phyloP scores from a whole-genome alignment of 148 eudicot species.

The Vaccinium corymbosum region DNA sequence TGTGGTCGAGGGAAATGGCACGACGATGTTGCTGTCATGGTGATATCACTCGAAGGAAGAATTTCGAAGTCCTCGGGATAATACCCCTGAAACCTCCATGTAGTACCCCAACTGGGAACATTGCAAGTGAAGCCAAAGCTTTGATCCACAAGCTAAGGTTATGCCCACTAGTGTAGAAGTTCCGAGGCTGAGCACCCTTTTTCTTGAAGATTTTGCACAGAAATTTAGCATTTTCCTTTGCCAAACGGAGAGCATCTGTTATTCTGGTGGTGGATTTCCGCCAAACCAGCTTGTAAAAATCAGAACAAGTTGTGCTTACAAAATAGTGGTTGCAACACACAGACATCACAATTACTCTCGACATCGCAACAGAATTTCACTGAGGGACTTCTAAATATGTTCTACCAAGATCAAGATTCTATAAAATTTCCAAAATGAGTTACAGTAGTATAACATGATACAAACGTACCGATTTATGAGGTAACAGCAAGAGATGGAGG shows the following conservation, averaged over 20 bases:
- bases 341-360: background rate
- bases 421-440: background rate
- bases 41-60: slow-evolving; percentile 88
- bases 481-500: slow-evolving; percentile 28
- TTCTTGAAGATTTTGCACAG: slow-evolving; percentile 42
- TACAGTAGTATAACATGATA: background rate
- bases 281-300: slow-evolving; percentile 30
- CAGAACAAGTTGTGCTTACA: background rate
- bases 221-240: slow-evolving; percentile 20
- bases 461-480: slow-evolving; percentile 15
- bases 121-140: slow-evolving; percentile 6
- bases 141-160: slow-evolving; percentile 5
- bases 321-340: background rate
- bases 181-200: background rate
- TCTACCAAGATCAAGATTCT: background rate
- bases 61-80: slow-evolving; percentile 94
- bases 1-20: slow-evolving; percentile 95
- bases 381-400: background rate
- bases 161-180: background rate
- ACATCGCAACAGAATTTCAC: background rate
- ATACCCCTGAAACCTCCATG: slow-evolving; percentile 47
- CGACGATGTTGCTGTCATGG: slow-evolving; percentile 97
- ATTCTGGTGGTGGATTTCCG: slow-evolving; percentile 43
- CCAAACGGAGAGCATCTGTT: slow-evolving; percentile 41
- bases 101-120: background rate